Evolutionary conservation across 2,329 filamentous ascomycete genomes (phyloP).

Genomic region (Penicillium brasilianum): DNA sequence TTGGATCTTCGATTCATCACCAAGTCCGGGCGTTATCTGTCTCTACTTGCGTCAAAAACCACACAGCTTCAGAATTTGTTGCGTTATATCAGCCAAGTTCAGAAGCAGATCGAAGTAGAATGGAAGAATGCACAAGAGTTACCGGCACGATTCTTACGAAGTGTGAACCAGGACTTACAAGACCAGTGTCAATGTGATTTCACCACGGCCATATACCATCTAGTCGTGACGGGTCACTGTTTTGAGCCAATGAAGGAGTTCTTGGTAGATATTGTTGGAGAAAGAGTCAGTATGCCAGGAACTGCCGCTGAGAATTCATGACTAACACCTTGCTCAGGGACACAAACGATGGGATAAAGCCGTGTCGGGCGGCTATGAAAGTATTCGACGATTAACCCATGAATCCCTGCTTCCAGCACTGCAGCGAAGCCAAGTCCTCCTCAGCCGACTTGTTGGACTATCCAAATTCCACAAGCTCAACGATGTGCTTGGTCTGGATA

Average conservation of each 20-base stretch:
- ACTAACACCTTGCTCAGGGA: constrained; percentile 58
- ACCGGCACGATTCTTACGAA: constrained; percentile 75
- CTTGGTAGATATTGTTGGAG: constrained; percentile 80
- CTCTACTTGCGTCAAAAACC: constrained; percentile 82
- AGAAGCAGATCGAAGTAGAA: constrained; percentile 78
- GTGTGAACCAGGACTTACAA: constrained; percentile 75
- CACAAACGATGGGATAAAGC: constrained; percentile 96
- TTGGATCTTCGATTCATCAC: constrained; percentile 84
- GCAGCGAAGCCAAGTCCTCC: constrained; percentile 78
- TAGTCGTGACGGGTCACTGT: constrained; percentile 82
- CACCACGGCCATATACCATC: constrained; percentile 78
- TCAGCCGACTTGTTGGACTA: constrained; percentile 81
- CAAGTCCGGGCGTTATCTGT: constrained; percentile 74
- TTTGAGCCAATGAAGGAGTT: constrained; percentile 79
- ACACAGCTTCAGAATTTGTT: constrained; percentile 86
- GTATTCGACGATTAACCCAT: constrained; percentile 76
- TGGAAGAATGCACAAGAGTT: constrained; percentile 83
- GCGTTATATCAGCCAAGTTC: constrained; percentile 80
- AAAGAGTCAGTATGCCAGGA: constrained; percentile 63
- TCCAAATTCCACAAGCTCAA: constrained; percentile 76
- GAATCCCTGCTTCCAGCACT: constrained; percentile 88
- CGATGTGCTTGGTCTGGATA: constrained; percentile 69
- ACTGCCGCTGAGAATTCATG: constrained; percentile 14
- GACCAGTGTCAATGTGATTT: constrained; percentile 69
- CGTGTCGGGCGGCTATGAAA: constrained; percentile 76